Evolutionary conservation across 305 asterid genomes (phyloP).

Genomic region (Fraxinus baroniana): DNA sequence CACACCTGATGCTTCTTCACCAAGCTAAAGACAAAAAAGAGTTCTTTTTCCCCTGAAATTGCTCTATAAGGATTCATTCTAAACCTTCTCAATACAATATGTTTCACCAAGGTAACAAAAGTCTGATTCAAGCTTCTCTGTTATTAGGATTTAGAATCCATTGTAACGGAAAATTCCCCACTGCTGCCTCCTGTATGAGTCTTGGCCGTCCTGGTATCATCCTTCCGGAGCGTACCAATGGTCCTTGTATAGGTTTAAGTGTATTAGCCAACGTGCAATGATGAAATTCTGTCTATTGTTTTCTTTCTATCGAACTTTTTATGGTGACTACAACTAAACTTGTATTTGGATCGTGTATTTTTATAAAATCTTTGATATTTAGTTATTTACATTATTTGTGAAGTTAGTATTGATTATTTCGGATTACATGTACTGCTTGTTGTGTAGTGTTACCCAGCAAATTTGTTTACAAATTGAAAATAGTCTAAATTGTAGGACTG

Average conservation of each 20-base stretch:
- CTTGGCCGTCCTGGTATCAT: neutral
- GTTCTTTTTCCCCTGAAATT: slow-evolving; percentile 17
- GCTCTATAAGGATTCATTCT: neutral
- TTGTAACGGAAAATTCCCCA: neutral
- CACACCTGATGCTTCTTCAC: slow-evolving; percentile 14
- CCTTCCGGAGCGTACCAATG: neutral
- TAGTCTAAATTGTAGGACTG: neutral
- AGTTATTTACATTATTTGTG: neutral
- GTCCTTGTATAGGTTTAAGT: neutral
- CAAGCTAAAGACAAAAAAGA: slow-evolving; percentile 26
- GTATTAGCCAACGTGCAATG: neutral
- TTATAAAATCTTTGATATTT: neutral
- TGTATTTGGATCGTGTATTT: neutral
- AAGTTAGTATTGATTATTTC: neutral
- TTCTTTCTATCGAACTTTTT: neutral
- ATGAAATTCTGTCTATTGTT: neutral
- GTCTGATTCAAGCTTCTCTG: slow-evolving; percentile 4
- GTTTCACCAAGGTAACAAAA: neutral
- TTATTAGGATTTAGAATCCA: neutral
- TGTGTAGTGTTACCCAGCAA: neutral
- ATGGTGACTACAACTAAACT: neutral
- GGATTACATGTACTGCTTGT: neutral
- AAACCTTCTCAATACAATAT: slow-evolving; percentile 8
- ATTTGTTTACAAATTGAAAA: neutral
- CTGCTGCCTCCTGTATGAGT: neutral